Evolutionary conservation across 495 filamentous ascomycete genomes (phyloP).

Genomic region (Clavariopsis aquatica): DNA sequence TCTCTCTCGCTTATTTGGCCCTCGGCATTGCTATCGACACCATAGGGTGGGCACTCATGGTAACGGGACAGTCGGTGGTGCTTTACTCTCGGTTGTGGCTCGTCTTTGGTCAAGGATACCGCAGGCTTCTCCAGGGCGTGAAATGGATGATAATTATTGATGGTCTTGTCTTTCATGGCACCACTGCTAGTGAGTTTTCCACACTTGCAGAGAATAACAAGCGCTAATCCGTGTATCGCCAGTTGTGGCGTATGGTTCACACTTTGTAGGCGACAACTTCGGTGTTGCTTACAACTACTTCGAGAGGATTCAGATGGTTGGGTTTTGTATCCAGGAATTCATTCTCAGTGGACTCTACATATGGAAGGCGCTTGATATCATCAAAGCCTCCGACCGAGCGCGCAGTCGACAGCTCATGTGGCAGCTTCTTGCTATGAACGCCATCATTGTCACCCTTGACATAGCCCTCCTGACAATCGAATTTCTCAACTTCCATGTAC

Average conservation of each 20-base stretch:
- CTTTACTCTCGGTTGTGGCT: constrained; percentile 38
- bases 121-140: constrained; percentile 17
- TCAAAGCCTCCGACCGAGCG: constrained; percentile 15
- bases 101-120: constrained; percentile 14
- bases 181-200: constrained; percentile 16
- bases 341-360: constrained; percentile 39
- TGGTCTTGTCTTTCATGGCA: constrained; percentile 29
- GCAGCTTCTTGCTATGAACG: constrained; percentile 33
- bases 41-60: constrained; percentile 36
- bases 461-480: constrained; percentile 32
- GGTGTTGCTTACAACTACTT: constrained; percentile 29
- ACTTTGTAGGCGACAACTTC: constrained; percentile 12
- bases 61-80: constrained; percentile 40
- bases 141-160: constrained; percentile 39
- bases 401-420: constrained; percentile 22
- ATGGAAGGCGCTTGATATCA: constrained; percentile 35
- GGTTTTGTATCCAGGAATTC: constrained; percentile 36
- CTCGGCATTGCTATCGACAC: constrained; percentile 27
- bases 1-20: constrained; percentile 7
- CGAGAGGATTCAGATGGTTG: constrained; percentile 38
- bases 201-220: background rate
- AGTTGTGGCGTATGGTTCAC: constrained; percentile 29
- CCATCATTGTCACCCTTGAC: constrained; percentile 36
- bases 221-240: background rate
- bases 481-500: constrained; percentile 20